These are phyloP conservation scores for Sporothrix pallida DNA, from an alignment of 2,329 filamentous ascomycete species.

Conservation along the genomic window DNA sequence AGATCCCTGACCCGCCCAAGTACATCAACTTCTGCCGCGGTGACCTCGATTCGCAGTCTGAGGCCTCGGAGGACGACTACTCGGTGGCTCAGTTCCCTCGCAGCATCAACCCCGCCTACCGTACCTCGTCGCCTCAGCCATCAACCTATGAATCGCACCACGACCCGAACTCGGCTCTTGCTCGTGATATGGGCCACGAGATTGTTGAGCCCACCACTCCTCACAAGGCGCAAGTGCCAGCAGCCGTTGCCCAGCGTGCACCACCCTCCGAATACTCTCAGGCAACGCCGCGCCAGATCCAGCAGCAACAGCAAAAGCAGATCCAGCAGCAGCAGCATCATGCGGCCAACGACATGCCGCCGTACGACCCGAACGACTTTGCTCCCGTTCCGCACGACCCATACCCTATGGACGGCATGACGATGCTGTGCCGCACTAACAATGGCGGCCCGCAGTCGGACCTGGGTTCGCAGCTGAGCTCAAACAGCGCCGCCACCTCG, in stretches of 20 bases:
- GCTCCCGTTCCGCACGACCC: constrained; percentile 84
- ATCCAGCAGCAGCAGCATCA: constrained; percentile 40
- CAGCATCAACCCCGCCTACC: constrained; percentile 92
- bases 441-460: constrained; percentile 47
- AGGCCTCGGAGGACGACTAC: constrained; percentile 87
- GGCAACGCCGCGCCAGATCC: constrained; percentile 14
- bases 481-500: constrained; percentile 57
- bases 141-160: constrained; percentile 92
- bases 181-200: constrained; percentile 61
- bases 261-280: neutral
- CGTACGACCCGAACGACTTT: constrained; percentile 63
- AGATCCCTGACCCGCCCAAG: constrained; percentile 94
- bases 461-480: constrained; percentile 45
- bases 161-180: constrained; percentile 76
- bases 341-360: constrained; percentile 37
- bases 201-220: constrained; percentile 47
- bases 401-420: constrained; percentile 95
- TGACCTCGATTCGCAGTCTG: constrained; percentile 81
- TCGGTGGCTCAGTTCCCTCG: constrained; percentile 95
- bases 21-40: constrained; percentile 99
- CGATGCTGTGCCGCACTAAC: constrained; percentile 82
- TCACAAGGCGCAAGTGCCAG: neutral
- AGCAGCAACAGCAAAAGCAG: constrained; percentile 36
- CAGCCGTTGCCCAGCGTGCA: neutral
- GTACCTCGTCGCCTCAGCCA: constrained; percentile 93